These are phyloP conservation scores for Cercis canadensis DNA, from an alignment of 306 rosid species.

Conservation along the genomic window DNA sequence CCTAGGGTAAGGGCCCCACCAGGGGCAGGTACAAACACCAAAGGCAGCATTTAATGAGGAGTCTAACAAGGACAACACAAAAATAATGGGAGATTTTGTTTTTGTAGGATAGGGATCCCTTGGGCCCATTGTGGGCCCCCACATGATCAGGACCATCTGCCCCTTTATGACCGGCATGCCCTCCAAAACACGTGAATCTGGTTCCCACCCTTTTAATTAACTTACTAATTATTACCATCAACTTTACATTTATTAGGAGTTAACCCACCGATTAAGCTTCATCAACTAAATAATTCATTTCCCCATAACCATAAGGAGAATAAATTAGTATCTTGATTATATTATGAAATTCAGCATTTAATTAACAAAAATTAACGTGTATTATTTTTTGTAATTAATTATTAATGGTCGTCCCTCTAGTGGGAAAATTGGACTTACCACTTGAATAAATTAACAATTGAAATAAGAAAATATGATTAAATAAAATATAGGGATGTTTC, in stretches of 20 bases:
- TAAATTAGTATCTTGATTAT: neutral
- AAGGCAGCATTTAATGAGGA: constrained; percentile 55
- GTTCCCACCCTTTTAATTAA: constrained; percentile 45
- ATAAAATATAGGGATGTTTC: constrained; percentile 30
- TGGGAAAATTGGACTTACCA: constrained; percentile 42
- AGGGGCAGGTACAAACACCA: constrained; percentile 48
- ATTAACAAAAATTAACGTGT: neutral
- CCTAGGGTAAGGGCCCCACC: constrained; percentile 37
- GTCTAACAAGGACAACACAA: constrained; percentile 57
- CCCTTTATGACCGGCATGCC: constrained; percentile 83
- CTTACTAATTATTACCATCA: constrained; percentile 15
- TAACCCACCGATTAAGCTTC: neutral
- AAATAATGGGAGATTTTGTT: constrained; percentile 55
- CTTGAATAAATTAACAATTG: constrained; percentile 6
- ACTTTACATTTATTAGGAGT: neutral
- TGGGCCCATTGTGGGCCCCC: constrained; percentile 56
- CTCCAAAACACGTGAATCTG: constrained; percentile 77
- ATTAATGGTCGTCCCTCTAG: constrained; percentile 17
- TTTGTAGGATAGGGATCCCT: constrained; percentile 41
- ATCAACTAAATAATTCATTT: neutral
- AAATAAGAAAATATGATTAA: neutral
- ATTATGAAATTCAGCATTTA: neutral
- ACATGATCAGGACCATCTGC: constrained; percentile 68
- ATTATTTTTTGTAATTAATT: constrained; percentile 5
- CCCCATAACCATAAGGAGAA: neutral